phyloP scores from a whole-genome alignment of 164 flowering plant species.

The Liriodendron chinense region DNA sequence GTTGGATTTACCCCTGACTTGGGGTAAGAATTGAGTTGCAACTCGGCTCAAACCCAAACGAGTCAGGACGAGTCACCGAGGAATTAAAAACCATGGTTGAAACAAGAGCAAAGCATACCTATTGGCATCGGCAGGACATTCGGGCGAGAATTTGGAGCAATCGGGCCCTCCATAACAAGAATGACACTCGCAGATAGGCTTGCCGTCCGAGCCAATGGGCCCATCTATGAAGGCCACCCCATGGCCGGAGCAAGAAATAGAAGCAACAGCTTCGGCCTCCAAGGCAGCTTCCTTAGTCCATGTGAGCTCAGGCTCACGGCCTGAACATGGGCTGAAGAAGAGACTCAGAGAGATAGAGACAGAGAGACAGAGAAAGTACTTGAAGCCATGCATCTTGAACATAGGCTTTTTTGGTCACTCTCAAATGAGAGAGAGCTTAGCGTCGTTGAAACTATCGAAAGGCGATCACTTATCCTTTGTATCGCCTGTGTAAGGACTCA shows the following conservation, averaged over 20 bases:
- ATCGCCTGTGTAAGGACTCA: too few species aligned
- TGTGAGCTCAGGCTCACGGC: conserved; percentile 1
- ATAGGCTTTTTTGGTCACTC: too few species aligned
- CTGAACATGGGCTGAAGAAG: background rate
- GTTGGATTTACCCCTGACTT: too few species aligned
- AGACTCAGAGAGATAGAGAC: background rate
- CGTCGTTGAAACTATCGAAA: too few species aligned
- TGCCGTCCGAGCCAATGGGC: background rate
- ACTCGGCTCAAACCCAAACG: too few species aligned
- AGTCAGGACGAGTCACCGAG: too few species aligned
- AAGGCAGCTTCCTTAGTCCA: conserved; percentile 1
- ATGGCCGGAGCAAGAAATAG: conserved; percentile 9
- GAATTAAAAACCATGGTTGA: too few species aligned
- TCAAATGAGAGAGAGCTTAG: too few species aligned
- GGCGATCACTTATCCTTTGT: too few species aligned
- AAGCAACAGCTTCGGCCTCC: conserved; percentile 5
- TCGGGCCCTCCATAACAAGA: conserved; percentile 5
- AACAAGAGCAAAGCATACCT: background rate
- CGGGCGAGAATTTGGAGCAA: conserved; percentile 3
- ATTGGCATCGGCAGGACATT: conserved; percentile 1
- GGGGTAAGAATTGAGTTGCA: too few species aligned
- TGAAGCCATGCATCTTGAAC: background rate
- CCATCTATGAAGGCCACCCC: conserved; percentile 3
- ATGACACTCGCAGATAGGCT: background rate
- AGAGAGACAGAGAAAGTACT: background rate